Percentiles rank a stretch among this genome's conserved stretches.
Conservation (phyloP, 495 filamentous ascomycete species). For the Daldinia loculata region DNA sequence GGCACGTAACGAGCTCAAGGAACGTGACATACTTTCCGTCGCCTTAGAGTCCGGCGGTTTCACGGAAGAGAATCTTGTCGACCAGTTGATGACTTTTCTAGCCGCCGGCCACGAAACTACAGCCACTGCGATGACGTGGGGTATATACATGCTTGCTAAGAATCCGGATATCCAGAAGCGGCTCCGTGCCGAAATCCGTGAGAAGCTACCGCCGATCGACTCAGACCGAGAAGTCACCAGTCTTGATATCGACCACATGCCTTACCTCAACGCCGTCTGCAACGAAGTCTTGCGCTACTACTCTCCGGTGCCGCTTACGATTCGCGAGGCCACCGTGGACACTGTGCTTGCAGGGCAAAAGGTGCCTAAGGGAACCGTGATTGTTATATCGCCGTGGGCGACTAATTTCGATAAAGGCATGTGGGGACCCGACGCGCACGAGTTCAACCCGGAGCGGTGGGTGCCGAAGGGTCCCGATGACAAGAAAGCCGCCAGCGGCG, state of each 20-base stretch:
- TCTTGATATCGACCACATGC: conserved; percentile 62
- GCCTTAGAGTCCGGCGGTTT: conserved; percentile 81
- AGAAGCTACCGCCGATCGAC: conserved; percentile 66
- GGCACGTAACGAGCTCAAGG: conserved; percentile 59
- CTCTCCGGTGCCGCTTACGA: conserved; percentile 62
- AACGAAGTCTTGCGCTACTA: conserved; percentile 59
- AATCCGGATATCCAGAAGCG: conserved; percentile 58
- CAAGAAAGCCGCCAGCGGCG: conserved; percentile 53
- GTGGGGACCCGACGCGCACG: conserved; percentile 66
- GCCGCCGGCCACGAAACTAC: conserved; percentile 87
- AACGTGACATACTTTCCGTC: conserved; percentile 83
- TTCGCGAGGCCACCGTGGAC: conserved; percentile 69
- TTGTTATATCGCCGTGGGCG: conserved; percentile 67
- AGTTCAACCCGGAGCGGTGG: conserved; percentile 72
- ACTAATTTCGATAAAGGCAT: conserved; percentile 63
- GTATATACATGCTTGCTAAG: conserved; percentile 59
- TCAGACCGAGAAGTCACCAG: conserved; percentile 56
- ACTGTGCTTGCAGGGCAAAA: conserved; percentile 68
- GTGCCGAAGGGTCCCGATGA: conserved; percentile 50
- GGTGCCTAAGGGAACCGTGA: conserved; percentile 64
- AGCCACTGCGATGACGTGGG: conserved; percentile 65
- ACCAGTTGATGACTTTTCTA: conserved; percentile 96
- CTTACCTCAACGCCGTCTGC: conserved; percentile 63
- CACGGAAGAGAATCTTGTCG: conserved; percentile 79
- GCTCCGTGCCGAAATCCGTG: conserved; percentile 64